A percentile compares a stretch with the other conserved stretches of the same genome.
These are phyloP conservation scores for Phytophthora syringae DNA, from an alignment of 352 stramenopile genomes.

Conservation along the genomic window DNA sequence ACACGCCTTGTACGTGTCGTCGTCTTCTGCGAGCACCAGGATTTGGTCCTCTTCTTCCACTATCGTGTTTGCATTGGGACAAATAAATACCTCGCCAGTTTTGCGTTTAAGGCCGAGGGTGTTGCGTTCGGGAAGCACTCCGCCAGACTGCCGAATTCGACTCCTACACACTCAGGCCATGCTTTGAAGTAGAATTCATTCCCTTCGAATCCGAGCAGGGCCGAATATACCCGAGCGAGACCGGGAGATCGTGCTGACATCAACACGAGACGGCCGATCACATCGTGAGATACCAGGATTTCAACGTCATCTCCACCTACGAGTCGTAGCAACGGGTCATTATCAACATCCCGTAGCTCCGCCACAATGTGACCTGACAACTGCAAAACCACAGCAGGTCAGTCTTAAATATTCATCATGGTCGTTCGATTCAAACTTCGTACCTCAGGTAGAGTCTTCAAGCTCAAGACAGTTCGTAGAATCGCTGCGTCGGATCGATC, in stretches of 20 bases:
- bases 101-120: slow-evolving; percentile 79
- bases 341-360: slow-evolving; percentile 90
- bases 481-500: slow-evolving; percentile 84
- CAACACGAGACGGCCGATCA: slow-evolving; percentile 89
- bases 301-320: slow-evolving; percentile 83
- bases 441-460: slow-evolving; percentile 51
- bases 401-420: no score
- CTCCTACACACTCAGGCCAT: slow-evolving; percentile 80
- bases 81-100: slow-evolving; percentile 68
- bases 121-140: slow-evolving; percentile 85
- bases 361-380: slow-evolving; percentile 83
- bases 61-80: slow-evolving; percentile 40
- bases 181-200: slow-evolving; percentile 92
- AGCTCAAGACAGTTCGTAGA: slow-evolving; percentile 77
- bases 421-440: no score
- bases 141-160: slow-evolving; percentile 66
- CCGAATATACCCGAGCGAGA: slow-evolving; percentile 72
- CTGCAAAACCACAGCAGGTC: slow-evolving; percentile 18
- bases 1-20: slow-evolving; percentile 87
- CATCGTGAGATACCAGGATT: slow-evolving; percentile 87
- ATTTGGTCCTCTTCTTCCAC: slow-evolving; percentile 71
- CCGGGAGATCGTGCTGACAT: slow-evolving; percentile 86
- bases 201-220: slow-evolving; percentile 86
- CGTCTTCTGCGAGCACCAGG: slow-evolving; percentile 87
- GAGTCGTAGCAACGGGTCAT: slow-evolving; percentile 78